phyloP scores from a whole-genome alignment of 257 asterid species.

The Nyctanthes arbortristis region DNA sequence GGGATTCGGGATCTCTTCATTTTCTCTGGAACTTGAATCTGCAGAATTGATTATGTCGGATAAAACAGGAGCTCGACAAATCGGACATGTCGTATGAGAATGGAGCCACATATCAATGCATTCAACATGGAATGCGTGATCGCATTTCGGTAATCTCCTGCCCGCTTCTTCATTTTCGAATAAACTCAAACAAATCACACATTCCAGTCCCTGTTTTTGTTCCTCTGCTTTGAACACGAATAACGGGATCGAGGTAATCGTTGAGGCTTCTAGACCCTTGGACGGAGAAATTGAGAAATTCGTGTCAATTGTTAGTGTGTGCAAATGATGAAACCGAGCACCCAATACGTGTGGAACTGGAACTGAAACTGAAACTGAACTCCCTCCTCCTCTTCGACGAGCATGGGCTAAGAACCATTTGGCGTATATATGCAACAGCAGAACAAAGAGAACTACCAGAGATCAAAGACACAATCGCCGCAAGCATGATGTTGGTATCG shows the following conservation, averaged over 20 bases:
- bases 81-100: slow-evolving; percentile 64
- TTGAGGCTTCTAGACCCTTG: slow-evolving; percentile 27
- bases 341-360: slow-evolving; percentile 19
- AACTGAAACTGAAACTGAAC: no score
- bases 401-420: slow-evolving; percentile 25
- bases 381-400: background rate
- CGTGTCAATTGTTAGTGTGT: background rate
- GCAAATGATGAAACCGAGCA: slow-evolving; percentile 17
- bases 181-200: slow-evolving; percentile 53
- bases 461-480: slow-evolving; percentile 37
- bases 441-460: slow-evolving; percentile 26
- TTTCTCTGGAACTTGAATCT: background rate
- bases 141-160: slow-evolving; percentile 40
- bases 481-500: slow-evolving; percentile 45
- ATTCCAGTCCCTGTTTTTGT: slow-evolving; percentile 29
- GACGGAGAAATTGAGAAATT: background rate
- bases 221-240: slow-evolving; percentile 21
- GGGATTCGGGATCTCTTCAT: background rate
- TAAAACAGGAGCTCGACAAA: slow-evolving; percentile 49
- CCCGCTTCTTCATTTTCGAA: slow-evolving; percentile 49
- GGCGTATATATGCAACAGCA: slow-evolving; percentile 29
- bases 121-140: slow-evolving; percentile 60
- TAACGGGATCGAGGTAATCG: slow-evolving; percentile 31
- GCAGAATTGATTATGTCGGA: background rate
- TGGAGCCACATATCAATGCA: slow-evolving; percentile 74